Evolutionary conservation across 108 stramenopile genomes (phyloP), one percentile per base, ranked within the genome.

Genomic region (Pseudonitzschia delicatissima): DNA sequence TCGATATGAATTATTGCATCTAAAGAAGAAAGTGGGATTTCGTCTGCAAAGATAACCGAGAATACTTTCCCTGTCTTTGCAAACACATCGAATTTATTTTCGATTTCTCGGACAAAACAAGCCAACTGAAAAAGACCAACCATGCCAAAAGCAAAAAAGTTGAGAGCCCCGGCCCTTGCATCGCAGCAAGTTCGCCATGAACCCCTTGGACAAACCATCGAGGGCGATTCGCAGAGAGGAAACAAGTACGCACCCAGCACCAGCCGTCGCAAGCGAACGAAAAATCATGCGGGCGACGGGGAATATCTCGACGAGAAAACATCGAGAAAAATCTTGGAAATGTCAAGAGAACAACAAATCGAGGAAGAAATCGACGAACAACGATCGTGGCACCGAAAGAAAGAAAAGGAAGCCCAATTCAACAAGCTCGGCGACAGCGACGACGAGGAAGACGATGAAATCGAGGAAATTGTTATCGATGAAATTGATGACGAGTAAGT

Each of bases 171-270:
- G 3, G 82, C 82, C 2, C 57, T 86, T 20, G 62, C 26, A 1
- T 68, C 64, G 6, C 67, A 82, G 57, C 25, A 62, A 45, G 78
- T 57, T 13, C 80, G 88, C 0, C 93, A 94, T 64, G 90, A 89
- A 17, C 93, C 93, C 1, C 71, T 94, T 3, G 93, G 93, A 36
- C 93, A 95, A 71, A 80, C 81, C 17, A 89, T 92, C 57, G 77
- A 79, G 65, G 81, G 87, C 50, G 94, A 90, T 78, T 62, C 59
- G 48, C 73, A 87, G 49, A 78, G 86, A 23, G 76, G 69, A 42
- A 91, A 89, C 53, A 89, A 78, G 66, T 91, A 89, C 29, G 68
- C 83, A 25, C 68, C 64, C 55, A 68, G 40, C 45, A 68, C 76
- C 13, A 57, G 69, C 26, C 68, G 84, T 31, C 60, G 51, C 12